phyloP scores from a whole-genome alignment of 257 asterid genomes.

The Nicotiana tomentosiformis region DNA sequence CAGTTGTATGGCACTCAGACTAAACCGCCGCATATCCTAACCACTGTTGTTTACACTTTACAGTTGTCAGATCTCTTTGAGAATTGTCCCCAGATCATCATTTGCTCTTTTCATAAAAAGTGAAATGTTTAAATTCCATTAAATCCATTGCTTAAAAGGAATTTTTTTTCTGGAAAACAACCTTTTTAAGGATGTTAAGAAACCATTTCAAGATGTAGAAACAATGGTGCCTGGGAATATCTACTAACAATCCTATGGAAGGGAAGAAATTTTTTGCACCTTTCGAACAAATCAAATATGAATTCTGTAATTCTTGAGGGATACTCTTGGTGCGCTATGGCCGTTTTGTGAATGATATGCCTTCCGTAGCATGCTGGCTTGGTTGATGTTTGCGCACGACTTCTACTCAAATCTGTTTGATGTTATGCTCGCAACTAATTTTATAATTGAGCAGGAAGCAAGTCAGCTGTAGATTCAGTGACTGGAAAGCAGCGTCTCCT shows the following conservation, averaged over 20 bases:
- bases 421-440: background rate
- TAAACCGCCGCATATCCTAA: conserved; percentile 1
- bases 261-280: background rate
- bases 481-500: conserved; percentile 87
- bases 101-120: background rate
- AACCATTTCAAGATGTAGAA: background rate
- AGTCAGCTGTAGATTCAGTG: conserved; percentile 72
- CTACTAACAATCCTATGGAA: background rate
- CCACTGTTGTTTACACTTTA: background rate
- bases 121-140: background rate
- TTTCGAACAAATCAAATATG: background rate
- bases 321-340: background rate
- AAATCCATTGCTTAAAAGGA: background rate
- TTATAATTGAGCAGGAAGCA: conserved; percentile 44
- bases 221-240: background rate
- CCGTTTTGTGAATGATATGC: background rate
- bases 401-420: background rate
- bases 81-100: background rate
- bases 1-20: background rate
- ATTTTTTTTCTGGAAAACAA: background rate
- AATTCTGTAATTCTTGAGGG: background rate
- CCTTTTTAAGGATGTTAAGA: background rate
- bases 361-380: background rate
- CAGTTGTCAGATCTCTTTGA: background rate
- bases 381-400: background rate